Evolutionary conservation across 306 rosid genomes (phyloP), one percentile per base, ranked within the genome.

Genomic region (Vigna radiata): DNA sequence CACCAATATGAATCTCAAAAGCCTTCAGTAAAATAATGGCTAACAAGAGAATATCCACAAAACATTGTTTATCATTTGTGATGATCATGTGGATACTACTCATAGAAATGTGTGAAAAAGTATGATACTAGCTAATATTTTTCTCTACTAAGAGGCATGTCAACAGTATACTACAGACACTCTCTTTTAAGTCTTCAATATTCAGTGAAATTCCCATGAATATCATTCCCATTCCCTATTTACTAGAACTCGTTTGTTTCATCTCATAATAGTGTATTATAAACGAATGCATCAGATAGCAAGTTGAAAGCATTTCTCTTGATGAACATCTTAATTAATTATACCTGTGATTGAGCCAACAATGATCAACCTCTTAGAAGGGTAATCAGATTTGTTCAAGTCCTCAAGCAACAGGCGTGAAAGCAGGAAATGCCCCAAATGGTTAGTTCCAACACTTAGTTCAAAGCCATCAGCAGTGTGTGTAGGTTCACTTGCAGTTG

Each of bases 281-380:
- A 62, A 62, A 62, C 10, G 15, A 65, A 39, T 41, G 50, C 14
- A 65, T 64, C 19, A 63, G 3, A 36, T 1, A 21, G n/a, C 6
- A n/a, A n/a, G 25, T n/a, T 16, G 31, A 0, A 18, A 41, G 33
- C 50, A 39, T 19, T 41, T 41, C 52, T 41, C 11, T 39, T 18
- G 2, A 43, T 4, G 19, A 48, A 14, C 33, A n/a, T 62, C 11
- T 16, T 39, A 33, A 27, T 58, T 41, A 68, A 23, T 73, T 58
- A 58, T 12, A 90, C 96, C 97, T 50, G 98, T 93, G 53, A 93
- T 93, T 39, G 98, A 93, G 81, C 98, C 98, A 8, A 91, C 98
- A 39, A 93, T 93, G 82, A 89, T 89, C 83, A 89, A 79, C 10
- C 98, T 86, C 59, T 14, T 90, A 17, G 96, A 91, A 60, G 98